Conservation (phyloP, 495 filamentous ascomycete genomes). For the Aspergillus baeticus region DNA sequence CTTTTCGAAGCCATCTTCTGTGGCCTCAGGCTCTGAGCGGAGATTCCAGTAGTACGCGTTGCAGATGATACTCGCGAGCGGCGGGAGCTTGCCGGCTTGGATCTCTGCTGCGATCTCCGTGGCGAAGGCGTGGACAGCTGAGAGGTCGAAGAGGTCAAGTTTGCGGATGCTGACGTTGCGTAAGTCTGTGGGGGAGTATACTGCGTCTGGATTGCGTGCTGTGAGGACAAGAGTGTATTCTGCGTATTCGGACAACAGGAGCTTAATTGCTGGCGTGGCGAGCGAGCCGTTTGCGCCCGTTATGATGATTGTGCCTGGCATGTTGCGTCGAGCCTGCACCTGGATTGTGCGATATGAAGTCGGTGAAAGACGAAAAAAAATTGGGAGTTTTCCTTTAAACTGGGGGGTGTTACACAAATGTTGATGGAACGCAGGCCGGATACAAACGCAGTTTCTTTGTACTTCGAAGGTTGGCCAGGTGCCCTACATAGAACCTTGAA, state of each 20-base stretch:
- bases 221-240: constrained; percentile 38
- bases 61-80: constrained; percentile 42
- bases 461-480: no score
- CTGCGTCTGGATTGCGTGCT: constrained; percentile 34
- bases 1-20: constrained; percentile 42
- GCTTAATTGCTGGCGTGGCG: constrained; percentile 30
- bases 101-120: constrained; percentile 21
- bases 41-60: constrained; percentile 39
- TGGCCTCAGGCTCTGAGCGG: constrained; percentile 9
- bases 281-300: constrained; percentile 49
- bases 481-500: no score
- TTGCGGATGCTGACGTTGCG: constrained; percentile 28
- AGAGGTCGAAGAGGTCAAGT: constrained; percentile 39
- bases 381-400: no score
- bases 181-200: neutral
- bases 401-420: constrained; percentile 23
- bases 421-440: no score
- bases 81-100: constrained; percentile 35
- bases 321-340: neutral
- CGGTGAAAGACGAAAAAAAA: no score
- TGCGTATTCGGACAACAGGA: constrained; percentile 31
- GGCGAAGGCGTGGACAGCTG: constrained; percentile 35
- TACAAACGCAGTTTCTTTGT: no score
- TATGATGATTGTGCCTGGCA: constrained; percentile 37
- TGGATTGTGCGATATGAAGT: constrained; percentile 5